A percentile compares a stretch with the other conserved stretches of the same genome.
phyloP scores from a whole-genome alignment of 345 rosid species.

The Citropsis articulata region DNA sequence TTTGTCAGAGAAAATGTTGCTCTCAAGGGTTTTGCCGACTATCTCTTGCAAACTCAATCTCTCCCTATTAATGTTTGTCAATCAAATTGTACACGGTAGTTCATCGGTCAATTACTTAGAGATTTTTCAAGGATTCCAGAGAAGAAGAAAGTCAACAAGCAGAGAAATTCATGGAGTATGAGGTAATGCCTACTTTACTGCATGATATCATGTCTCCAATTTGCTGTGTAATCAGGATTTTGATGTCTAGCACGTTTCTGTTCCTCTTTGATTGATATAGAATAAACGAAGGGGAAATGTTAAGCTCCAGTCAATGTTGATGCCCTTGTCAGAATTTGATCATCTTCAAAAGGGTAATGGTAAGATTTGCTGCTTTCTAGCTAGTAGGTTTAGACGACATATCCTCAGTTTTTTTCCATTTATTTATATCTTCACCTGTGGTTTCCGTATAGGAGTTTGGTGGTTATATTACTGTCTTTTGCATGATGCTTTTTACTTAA shows the following conservation, averaged over 20 bases:
- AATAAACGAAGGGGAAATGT: constrained; percentile 77
- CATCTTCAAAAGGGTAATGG: constrained; percentile 84
- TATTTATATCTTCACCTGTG: not conserved
- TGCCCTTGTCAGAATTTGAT: constrained; percentile 65
- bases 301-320: constrained; percentile 49
- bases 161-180: constrained; percentile 73
- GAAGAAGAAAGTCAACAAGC: constrained; percentile 84
- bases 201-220: not conserved
- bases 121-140: constrained; percentile 81
- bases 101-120: constrained; percentile 17
- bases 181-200: constrained; percentile 29
- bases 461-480: not conserved
- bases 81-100: not conserved
- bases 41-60: constrained; percentile 3
- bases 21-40: constrained; percentile 73
- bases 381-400: no score
- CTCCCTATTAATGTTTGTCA: not conserved
- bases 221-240: not conserved
- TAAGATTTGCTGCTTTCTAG: constrained; percentile 18
- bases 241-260: not conserved
- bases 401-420: constrained; percentile 13
- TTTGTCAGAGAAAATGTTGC: constrained; percentile 82
- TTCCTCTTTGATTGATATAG: constrained; percentile 16
- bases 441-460: not conserved
- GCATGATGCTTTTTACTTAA: not conserved